These are phyloP conservation scores for Thozetella sp. DNA, from an alignment of 495 filamentous ascomycete species.

Conservation along the genomic window DNA sequence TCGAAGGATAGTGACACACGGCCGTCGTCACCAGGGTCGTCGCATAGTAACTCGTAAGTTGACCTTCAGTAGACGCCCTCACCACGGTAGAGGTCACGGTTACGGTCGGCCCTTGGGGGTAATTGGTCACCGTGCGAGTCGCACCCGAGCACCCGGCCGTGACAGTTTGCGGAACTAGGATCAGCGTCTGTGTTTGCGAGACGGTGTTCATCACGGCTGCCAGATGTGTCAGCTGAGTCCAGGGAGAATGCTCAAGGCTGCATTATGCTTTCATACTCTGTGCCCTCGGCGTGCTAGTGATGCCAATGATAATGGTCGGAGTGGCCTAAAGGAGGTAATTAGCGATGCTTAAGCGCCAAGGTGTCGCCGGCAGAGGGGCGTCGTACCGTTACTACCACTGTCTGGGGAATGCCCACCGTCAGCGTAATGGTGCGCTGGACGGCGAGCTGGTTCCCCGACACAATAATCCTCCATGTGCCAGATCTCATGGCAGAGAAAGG, in stretches of 20 bases:
- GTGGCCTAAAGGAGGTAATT: slow-evolving; percentile 27
- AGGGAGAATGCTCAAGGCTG: neutral
- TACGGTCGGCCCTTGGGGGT: slow-evolving; percentile 27
- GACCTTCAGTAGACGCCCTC: slow-evolving; percentile 36
- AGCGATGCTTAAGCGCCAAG: neutral
- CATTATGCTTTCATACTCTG: slow-evolving; percentile 29
- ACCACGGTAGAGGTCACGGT: slow-evolving; percentile 28
- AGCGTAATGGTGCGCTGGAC: slow-evolving; percentile 38
- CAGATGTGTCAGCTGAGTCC: slow-evolving; percentile 2
- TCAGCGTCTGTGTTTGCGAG: slow-evolving; percentile 33
- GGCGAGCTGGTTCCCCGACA: slow-evolving; percentile 34
- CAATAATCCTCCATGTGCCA: slow-evolving; percentile 39
- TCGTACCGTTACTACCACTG: slow-evolving; percentile 35
- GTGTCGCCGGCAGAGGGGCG: neutral
- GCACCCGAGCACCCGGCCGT: slow-evolving; percentile 33
- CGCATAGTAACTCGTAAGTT: slow-evolving; percentile 30
- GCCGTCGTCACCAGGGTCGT: slow-evolving; percentile 34
- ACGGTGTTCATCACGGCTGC: slow-evolving; percentile 35
- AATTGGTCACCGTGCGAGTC: slow-evolving; percentile 38
- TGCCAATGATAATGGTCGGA: slow-evolving; percentile 37
- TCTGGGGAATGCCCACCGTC: slow-evolving; percentile 31
- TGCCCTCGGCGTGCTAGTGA: slow-evolving; percentile 38
- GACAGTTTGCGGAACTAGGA: slow-evolving; percentile 32
- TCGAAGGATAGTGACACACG: slow-evolving; percentile 31
- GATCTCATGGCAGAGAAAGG: slow-evolving; percentile 40